Evolutionary conservation across 805 yeast species (phyloP), one percentile per base, ranked within the genome.

Genomic region (Candida adriatica): DNA sequence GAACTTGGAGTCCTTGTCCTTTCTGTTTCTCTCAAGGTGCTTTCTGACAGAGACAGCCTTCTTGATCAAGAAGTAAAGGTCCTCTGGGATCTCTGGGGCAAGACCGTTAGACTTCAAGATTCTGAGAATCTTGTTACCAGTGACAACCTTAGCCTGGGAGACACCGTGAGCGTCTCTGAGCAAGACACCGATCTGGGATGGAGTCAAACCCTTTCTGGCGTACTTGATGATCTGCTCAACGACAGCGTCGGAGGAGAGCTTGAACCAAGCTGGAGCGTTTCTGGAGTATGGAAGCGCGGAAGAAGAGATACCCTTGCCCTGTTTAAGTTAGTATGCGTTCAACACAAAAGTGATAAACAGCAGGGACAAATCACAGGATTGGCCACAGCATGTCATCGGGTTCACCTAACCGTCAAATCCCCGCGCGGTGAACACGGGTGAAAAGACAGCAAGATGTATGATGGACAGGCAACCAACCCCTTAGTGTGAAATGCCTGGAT

Each of bases 161-260:
- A 92, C 97, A 74, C 99, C 99, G 78, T 92, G 97, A 59, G 97
- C 92, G 75, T 92, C 99, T 79, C 99, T 87, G 68, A 92, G 84
- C 61, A 87, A 72, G 64, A 92, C 98, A 85, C 99, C 98, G 51
- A 92, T 92, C 73, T 87, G 95, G 59, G 99, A 92, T 61, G 99
- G 99, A 55, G 97, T 85, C 66, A 88, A 75, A 88, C 99, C 99
- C 80, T 92, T 92, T 77, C 96, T 88, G 65, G 99, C 98, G 76
- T 88, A 86, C 83, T 92, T 92, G 88, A 81, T 69, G 75, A 90
- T 79, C 75, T 87, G 96, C 75, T 92, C 98, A 70, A 88, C 86
- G 61, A 92, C 94, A 53, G 86, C 81, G 53, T 88, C 96, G 54
- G 95, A 68, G 45, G 96, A 75, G 59, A 85, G 81, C 79, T 92